Conservation (phyloP, 176 grass and related monocot genomes). For the Rhynchospora tenuis region DNA sequence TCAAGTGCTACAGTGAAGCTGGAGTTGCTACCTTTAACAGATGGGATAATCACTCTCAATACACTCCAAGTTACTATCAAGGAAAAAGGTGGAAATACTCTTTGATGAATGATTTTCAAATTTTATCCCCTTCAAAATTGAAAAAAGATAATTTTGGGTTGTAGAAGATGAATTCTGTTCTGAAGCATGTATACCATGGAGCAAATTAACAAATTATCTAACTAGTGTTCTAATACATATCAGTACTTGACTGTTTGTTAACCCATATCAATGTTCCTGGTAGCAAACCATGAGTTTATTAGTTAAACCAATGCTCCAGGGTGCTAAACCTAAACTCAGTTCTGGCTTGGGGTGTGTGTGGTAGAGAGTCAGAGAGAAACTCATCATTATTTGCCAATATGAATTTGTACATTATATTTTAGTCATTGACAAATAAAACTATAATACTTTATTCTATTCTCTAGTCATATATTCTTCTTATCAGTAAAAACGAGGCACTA, state of each 20-base stretch:
- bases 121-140: neutral
- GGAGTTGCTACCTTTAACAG: conserved; percentile 84
- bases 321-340: neutral
- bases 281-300: neutral
- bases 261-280: neutral
- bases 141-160: neutral
- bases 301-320: neutral
- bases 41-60: conserved; percentile 94
- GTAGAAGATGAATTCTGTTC: neutral
- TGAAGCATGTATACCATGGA: neutral
- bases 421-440: neutral
- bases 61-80: conserved; percentile 87
- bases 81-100: conserved; percentile 71
- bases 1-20: conserved; percentile 96
- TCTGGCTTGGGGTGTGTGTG: neutral
- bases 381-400: neutral
- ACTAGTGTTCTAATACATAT: neutral
- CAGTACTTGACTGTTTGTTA: neutral
- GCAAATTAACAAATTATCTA: neutral
- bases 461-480: conserved; percentile 7
- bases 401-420: conserved; percentile 1
- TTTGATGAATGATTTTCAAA: neutral
- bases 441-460: neutral
- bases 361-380: neutral
- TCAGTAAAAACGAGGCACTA: neutral